phyloP scores from a whole-genome alignment of 2,329 filamentous ascomycete species.

The Aquanectria penicillioides region DNA sequence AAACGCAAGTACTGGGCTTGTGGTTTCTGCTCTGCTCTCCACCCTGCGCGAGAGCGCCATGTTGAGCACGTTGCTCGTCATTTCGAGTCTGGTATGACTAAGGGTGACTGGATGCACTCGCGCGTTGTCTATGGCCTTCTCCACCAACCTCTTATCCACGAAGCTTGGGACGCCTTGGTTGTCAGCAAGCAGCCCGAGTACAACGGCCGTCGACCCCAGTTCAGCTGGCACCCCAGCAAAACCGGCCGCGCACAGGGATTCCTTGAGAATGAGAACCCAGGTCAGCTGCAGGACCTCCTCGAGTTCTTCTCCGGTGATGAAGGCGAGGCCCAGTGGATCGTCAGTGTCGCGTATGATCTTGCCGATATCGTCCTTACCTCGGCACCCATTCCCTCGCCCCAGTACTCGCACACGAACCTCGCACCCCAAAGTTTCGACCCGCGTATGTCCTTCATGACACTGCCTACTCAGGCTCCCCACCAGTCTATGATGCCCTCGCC shows the following conservation, averaged over 20 bases:
- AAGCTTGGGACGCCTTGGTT: conserved; percentile 69
- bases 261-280: conserved; percentile 69
- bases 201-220: conserved; percentile 64
- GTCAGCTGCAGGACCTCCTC: conserved; percentile 71
- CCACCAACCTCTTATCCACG: conserved; percentile 71
- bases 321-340: conserved; percentile 66
- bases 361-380: conserved; percentile 58
- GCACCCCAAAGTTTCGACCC: conserved; percentile 41
- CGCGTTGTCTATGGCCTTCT: conserved; percentile 74
- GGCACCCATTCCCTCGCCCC: conserved; percentile 44
- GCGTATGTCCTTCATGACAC: conserved; percentile 44
- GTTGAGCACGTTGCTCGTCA: conserved; percentile 76
- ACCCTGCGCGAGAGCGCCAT: conserved; percentile 72
- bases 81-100: conserved; percentile 71
- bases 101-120: conserved; percentile 74
- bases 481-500: conserved; percentile 44
- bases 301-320: conserved; percentile 71
- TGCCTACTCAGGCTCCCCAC: conserved; percentile 46
- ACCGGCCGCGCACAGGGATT: conserved; percentile 67
- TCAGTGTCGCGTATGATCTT: conserved; percentile 67
- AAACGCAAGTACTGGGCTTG: conserved; percentile 76
- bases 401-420: conserved; percentile 43
- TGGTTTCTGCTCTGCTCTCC: conserved; percentile 72
- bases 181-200: conserved; percentile 65
- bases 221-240: conserved; percentile 69